Evolutionary conservation across 495 filamentous ascomycete genomes (phyloP), one percentile per base, ranked within the genome.

Genomic region (Aspergillus coremiiformis): DNA sequence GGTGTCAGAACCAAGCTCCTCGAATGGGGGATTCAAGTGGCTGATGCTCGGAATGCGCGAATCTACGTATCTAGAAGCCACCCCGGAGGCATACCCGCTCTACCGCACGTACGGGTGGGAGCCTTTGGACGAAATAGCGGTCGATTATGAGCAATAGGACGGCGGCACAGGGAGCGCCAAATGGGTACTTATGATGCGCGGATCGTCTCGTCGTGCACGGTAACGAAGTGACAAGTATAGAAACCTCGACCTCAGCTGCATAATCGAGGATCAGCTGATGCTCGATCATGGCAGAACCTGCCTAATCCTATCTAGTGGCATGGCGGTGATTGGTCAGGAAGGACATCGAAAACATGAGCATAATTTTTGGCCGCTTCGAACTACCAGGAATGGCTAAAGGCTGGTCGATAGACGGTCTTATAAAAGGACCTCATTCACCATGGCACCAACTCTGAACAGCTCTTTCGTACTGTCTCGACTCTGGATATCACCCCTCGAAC

Each of bases 21-120:
- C 17, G 49, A 64, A 47, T 78, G 72, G 68, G 79, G 79, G 0
- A 54, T 78, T 5, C 63, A 71, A 21, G 64, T 63, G 53, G 78
- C 77, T 6, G 79, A 81, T 59, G 64, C 63, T 20, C 72, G 57
- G 11, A 66, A 70, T 1, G 54, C 64, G n/a, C 67, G 71, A 46
- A 64, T 75, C 11, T 84, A n/a, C n/a, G n/a, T n/a, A 76, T 63
- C 58, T 84, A n/a, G 78, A 82, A 51, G 75, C 77, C 2, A 78
- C 78, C 32, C 72, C 71, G 21, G 67, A 64, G 14, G 79, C 78
- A 26, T 64, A 65, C 22, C 62, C 65, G n/a, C 53, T 82, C 45
- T 84, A 84, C 62, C 58, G 65, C 49, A 73, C 69, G 56, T 51
- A 69, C 50, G 79, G 81, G 20, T 78, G 71, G 62, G 48, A 49